Evolutionary conservation across 1,284 basidiomycete genomes (phyloP), one percentile per base, ranked within the genome.

Genomic region (Fomitopsis palustris): DNA sequence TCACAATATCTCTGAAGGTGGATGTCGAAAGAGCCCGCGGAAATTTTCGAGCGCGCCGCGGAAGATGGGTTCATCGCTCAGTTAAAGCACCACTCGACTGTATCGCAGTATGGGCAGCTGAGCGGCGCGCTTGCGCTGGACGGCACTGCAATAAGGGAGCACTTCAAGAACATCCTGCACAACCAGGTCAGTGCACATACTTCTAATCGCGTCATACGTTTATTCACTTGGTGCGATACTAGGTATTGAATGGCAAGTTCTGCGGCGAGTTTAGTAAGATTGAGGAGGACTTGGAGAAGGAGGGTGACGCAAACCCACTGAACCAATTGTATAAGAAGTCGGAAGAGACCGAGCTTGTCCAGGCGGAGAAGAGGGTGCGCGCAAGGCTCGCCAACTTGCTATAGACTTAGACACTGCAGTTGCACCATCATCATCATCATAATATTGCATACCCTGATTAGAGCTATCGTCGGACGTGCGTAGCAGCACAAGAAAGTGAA

Each of bases 21-120:
- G 85, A 87, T 87, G 84, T 86, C 85, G 31, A 87, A 86, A 65
- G 85, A 87, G 65, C 85, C 85, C 2, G 84, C 85, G n/a, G 85
- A 86, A 63, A 86, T 87, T 49, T 87, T 87, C 68, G 85, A 87
- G 68, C 75, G 83, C 29, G 84, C 85, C 8, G 85, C 85, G 2
- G 85, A 87, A 61, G 84, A 86, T 45, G 85, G 85, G 17, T 86
- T 87, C 69, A 81, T 86, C 56, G 70, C 68, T 39, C 63, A 86
- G 81, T 73, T 87, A 56, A 86, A 85, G 70, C 80, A 81, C 62
- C 85, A 86, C 65, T 86, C 85, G 8, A 73, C 73, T 10, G 83
- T 85, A 4, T 87, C 85, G 35, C 85, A 86, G 69, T 86, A 75
- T 58, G 85, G 85, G 16, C 85, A 87, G 62, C 73, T 87, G 33